phyloP scores from a whole-genome alignment of 352 stramenopile genomes.

The Phytopythium helicoides region DNA sequence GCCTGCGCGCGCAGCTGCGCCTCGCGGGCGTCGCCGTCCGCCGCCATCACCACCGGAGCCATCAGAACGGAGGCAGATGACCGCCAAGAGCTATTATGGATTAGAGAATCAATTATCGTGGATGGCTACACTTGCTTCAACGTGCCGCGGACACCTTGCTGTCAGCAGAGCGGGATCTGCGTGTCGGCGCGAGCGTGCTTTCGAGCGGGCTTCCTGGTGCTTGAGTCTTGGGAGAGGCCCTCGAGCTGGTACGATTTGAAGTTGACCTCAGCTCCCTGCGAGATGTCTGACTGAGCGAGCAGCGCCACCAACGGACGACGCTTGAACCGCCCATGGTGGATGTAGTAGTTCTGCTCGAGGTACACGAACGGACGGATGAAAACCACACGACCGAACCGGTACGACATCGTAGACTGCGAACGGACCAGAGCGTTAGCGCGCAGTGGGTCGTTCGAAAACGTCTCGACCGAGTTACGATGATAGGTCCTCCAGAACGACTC shows the following conservation, averaged over 20 bases:
- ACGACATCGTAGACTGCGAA: constrained; percentile 16
- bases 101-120: too few species aligned
- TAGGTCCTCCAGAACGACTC: constrained; percentile 18
- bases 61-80: not conserved
- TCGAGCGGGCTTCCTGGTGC: constrained; percentile 3
- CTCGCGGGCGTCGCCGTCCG: constrained; percentile 8
- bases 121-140: too few species aligned
- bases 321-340: constrained; percentile 13
- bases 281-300: constrained; percentile 5
- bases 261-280: constrained; percentile 8
- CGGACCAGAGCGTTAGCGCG: constrained; percentile 20
- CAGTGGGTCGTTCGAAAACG: constrained; percentile 18
- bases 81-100: too few species aligned
- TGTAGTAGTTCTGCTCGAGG: constrained; percentile 26
- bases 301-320: constrained; percentile 10
- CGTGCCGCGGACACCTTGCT: not conserved
- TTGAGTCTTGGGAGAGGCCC: constrained; percentile 8
- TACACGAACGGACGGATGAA: constrained; percentile 25
- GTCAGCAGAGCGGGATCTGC: constrained; percentile 17
- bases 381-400: constrained; percentile 17
- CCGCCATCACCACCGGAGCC: not conserved
- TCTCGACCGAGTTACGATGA: constrained; percentile 22
- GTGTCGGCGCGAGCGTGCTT: constrained; percentile 6
- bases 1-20: constrained; percentile 32
- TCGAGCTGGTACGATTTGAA: constrained; percentile 11